phyloP scores from a whole-genome alignment of 2,329 filamentous ascomycete genomes.

The Drechslera avenae region DNA sequence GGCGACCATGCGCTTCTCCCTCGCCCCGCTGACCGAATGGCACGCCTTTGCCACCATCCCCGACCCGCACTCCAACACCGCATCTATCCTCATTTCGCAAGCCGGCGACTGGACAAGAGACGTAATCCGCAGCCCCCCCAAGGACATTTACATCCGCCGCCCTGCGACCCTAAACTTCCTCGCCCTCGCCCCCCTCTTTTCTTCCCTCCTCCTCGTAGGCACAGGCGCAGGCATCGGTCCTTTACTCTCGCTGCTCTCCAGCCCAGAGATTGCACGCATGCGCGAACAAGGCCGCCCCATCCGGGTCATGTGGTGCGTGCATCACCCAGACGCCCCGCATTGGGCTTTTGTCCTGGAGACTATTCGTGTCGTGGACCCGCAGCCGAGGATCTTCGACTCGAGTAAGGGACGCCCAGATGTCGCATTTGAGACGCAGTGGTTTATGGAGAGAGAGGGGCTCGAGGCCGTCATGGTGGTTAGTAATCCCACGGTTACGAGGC shows the following conservation, averaged over 20 bases:
- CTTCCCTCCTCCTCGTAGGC: constrained; percentile 25
- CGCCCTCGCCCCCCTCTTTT: constrained; percentile 21
- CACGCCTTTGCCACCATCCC: constrained; percentile 48
- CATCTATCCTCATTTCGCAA: constrained; percentile 37
- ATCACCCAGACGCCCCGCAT: constrained; percentile 14
- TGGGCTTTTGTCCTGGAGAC: constrained; percentile 21
- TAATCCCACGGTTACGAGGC: constrained; percentile 23
- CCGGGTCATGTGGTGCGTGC: constrained; percentile 26
- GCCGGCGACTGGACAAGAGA: constrained; percentile 45
- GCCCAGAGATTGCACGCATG: constrained; percentile 17
- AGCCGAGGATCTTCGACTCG: constrained; percentile 22
- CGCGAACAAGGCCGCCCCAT: constrained; percentile 3
- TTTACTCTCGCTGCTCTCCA: constrained; percentile 23
- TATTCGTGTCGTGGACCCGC: constrained; percentile 19
- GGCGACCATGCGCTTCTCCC: constrained; percentile 24
- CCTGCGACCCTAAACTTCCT: constrained; percentile 31
- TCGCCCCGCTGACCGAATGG: constrained; percentile 39
- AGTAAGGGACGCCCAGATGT: constrained; percentile 17
- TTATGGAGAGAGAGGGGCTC: constrained; percentile 3
- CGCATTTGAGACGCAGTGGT: constrained; percentile 12
- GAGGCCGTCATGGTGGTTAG: constrained; percentile 32
- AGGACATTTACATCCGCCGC: constrained; percentile 22
- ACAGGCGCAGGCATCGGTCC: constrained; percentile 34
- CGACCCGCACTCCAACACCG: not conserved
- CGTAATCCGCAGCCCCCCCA: constrained; percentile 19